Conservation (phyloP, 768 basidiomycete species). For the Trametes punicea region DNA sequence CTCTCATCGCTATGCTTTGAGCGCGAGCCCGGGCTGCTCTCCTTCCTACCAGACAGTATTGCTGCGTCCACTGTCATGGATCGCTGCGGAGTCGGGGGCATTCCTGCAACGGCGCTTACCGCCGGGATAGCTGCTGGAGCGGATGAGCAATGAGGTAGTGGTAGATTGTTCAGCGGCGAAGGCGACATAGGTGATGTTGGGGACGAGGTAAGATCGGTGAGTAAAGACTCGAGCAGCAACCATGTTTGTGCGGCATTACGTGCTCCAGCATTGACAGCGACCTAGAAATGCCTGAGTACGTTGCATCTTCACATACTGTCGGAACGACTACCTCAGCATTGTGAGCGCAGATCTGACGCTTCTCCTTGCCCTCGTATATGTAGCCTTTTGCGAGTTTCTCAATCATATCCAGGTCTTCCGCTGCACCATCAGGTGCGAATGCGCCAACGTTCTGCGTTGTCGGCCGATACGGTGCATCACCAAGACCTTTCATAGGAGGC, state of each 20-base stretch:
- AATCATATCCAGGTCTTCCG: conserved; percentile 48
- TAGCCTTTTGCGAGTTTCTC: conserved; percentile 62
- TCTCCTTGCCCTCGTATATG: conserved; percentile 47
- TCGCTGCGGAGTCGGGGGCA: conserved; percentile 7
- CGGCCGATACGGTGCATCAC: conserved; percentile 52
- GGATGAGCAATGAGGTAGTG: conserved; percentile 37
- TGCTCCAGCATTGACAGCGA: conserved; percentile 56
- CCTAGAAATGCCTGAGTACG: conserved; percentile 14
- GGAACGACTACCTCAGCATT: conserved; percentile 53
- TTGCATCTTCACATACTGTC: neutral
- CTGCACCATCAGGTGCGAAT: conserved; percentile 35
- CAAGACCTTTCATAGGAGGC: conserved; percentile 49
- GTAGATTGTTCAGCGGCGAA: conserved; percentile 22
- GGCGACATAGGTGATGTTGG: conserved; percentile 28
- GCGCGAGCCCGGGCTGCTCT: conserved; percentile 20
- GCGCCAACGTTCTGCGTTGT: conserved; percentile 57
- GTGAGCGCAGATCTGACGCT: conserved; percentile 46
- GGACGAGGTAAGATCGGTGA: conserved; percentile 44
- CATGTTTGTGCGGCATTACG: conserved; percentile 60
- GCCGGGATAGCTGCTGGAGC: conserved; percentile 40
- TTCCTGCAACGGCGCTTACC: conserved; percentile 27
- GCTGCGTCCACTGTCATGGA: conserved; percentile 12
- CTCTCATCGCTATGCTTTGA: conserved; percentile 16
- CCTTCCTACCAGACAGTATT: neutral
- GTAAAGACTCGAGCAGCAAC: conserved; percentile 57